These are phyloP conservation scores for Populus pruinosa DNA, from an alignment of 345 rosid species.

Conservation along the genomic window DNA sequence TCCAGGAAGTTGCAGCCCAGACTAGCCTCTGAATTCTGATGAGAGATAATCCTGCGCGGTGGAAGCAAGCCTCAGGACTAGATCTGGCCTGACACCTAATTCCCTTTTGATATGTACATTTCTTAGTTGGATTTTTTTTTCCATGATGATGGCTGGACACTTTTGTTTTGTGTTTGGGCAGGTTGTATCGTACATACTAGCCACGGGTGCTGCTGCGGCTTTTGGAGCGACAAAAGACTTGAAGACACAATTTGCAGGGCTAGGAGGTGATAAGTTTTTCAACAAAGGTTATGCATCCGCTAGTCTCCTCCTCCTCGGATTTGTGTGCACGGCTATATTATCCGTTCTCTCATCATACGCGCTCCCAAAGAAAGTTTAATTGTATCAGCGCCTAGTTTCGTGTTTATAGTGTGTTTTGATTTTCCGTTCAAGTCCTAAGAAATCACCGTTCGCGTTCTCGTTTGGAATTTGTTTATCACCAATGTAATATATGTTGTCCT, in stretches of 20 bases:
- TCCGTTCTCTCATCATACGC: conserved; percentile 53
- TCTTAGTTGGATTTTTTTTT: too few relatives aligned
- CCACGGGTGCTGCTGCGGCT: conserved; percentile 53
- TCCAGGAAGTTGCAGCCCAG: too few relatives aligned
- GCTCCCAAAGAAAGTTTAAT: conserved; percentile 29
- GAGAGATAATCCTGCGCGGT: too few relatives aligned
- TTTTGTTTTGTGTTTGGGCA: conserved; percentile 7
- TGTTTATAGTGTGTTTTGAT: too few relatives aligned
- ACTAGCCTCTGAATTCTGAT: too few relatives aligned
- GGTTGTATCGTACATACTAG: conserved; percentile 43
- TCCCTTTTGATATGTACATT: too few relatives aligned
- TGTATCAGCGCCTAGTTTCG: not conserved
- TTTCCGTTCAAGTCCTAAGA: too few relatives aligned
- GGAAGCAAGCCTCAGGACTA: too few relatives aligned
- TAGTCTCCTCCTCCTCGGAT: conserved; percentile 47
- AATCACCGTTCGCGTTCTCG: too few relatives aligned
- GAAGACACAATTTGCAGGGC: conserved; percentile 19
- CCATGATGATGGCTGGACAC: not conserved
- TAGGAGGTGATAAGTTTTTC: conserved; percentile 34
- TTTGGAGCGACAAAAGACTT: conserved; percentile 52
- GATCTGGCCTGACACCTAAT: too few relatives aligned
- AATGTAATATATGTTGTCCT: too few relatives aligned
- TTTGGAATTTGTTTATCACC: too few relatives aligned
- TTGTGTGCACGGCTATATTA: conserved; percentile 41
- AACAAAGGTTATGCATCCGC: conserved; percentile 49